Evolutionary conservation across 257 asterid genomes (phyloP), one percentile per base, ranked within the genome.

Genomic region (Solanum paucissectum): DNA sequence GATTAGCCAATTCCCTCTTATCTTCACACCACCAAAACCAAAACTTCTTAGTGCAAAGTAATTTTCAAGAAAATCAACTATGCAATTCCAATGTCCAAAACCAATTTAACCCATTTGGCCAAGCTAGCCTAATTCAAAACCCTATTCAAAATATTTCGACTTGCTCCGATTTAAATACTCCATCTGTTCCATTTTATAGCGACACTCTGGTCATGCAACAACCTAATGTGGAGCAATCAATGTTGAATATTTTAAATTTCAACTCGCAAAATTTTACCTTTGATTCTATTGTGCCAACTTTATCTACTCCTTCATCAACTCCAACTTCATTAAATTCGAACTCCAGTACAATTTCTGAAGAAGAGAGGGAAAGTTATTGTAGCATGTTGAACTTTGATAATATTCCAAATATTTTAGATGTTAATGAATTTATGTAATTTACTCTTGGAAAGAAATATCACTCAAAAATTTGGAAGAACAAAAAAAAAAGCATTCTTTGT

Each of bases 261-360:
- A 85, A 79, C 73, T 37, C 91, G 94, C 90, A 91, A 77, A 14
- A 77, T 4, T 42, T 25, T 25, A 77, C n/a, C n/a, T 40, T 42
- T 0, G 37, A 25, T 38, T 91, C 95, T 2, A 94, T 91, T 82
- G 33, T 92, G 88, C 94, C 98, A n/a, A 91, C 77, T 89, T 87
- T 92, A 16, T 93, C 96, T 42, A 94, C 95, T 12, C 95, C 98
- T 20, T 93, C 98, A 1, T 93, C 98, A 37, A 94, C 95, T 75
- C 93, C 96, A 0, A 83, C 95, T 1, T 89, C 92, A n/a, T 69
- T 91, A 88, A 88, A 93, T 88, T 93, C 97, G 1, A 90, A 84
- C 60, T 93, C 95, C 81, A 86, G 49, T n/a, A 86, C 83, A 11
- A 72, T 44, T 21, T 64, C 86, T 2, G 98, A 93, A 83, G 98